phyloP scores from a whole-genome alignment of 1,139 yeast genomes.

The Suhomyces bolitotheri region DNA sequence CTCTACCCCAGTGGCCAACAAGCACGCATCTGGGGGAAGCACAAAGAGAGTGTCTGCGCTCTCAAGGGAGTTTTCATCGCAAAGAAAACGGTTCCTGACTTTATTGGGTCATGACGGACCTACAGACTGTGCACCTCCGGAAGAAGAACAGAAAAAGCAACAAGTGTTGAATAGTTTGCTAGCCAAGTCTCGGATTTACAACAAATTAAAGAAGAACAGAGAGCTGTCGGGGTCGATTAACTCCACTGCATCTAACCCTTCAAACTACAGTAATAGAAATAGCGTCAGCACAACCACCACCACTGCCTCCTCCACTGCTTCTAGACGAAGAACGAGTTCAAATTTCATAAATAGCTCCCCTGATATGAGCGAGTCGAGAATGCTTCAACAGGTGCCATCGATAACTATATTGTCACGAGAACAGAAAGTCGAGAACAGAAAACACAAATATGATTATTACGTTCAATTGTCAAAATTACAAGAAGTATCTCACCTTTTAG shows the following conservation, averaged over 20 bases:
- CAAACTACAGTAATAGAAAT: conserved; percentile 25
- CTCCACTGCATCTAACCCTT: conserved; percentile 27
- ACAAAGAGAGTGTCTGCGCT: conserved; percentile 18
- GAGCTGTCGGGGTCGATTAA: conserved; percentile 38
- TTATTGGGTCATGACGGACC: conserved; percentile 20
- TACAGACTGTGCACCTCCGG: conserved; percentile 6
- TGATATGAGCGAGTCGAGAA: conserved; percentile 16
- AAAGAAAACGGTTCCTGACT: conserved; percentile 30
- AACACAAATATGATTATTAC: conserved; percentile 41
- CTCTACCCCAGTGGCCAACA: conserved; percentile 4
- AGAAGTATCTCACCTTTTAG: conserved; percentile 18
- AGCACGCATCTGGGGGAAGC: conserved; percentile 3
- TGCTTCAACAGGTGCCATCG: conserved; percentile 15
- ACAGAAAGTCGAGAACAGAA: conserved; percentile 37
- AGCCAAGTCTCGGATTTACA: conserved; percentile 40
- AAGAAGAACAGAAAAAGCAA: conserved; percentile 26
- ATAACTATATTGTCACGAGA: conserved; percentile 20
- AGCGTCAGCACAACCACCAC: conserved; percentile 29
- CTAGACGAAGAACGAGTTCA: conserved; percentile 30
- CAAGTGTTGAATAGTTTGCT: conserved; percentile 34
- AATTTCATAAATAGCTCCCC: conserved; percentile 16
- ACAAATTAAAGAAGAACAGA: conserved; percentile 39
- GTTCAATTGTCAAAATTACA: conserved; percentile 22
- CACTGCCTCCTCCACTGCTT: conserved; percentile 21
- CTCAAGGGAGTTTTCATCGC: conserved; percentile 19